Evolutionary conservation across 108 stramenopile genomes (phyloP), one percentile per base, ranked within the genome.

Genomic region (Pelagomonas calceolata): DNA sequence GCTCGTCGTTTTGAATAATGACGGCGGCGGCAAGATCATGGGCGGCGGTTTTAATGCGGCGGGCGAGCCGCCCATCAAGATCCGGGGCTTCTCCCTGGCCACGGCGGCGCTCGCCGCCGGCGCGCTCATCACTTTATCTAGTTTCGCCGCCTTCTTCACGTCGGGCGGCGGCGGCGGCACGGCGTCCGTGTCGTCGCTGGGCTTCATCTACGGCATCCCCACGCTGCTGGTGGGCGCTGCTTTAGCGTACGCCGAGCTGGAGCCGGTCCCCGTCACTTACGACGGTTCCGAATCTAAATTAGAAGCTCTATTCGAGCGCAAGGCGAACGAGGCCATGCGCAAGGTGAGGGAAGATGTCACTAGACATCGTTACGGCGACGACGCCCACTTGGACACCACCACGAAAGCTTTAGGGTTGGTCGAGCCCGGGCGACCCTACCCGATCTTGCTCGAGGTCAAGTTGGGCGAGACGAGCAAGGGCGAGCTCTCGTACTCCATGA

Each of bases 151-250:
- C 81, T 97, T 94, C 76, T 90, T 97, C 66, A 76, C 80, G n/a
- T 85, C 87, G 33, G 75, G 80, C 30, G 91, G 92, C 32, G 78
- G 86, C 34, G 91, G 89, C 31, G 92, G 93, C 64, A 72, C 86
- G 68, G n/a, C n/a, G n/a, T 84, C 82, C 66, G 82, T 94, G 14
- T 92, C 91, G 43, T 93, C 93, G 39, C 73, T 97, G 74, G 96
- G 96, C 32, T 97, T 97, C 75, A 92, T 97, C 5, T 97, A 97
- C 80, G 96, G 96, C 34, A 94, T 97, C 74, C 96, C 96, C 39
- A 85, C 95, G 65, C 85, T 90, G 44, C 83, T 97, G 68, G 92
- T 93, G 33, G 96, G 96, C 14, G 88, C 91, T 34, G 91, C 96
- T 0, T 80, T 97, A 67, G 93, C 94, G 75, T 97, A 97, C 81